Conservation (phyloP, 2,329 filamentous ascomycete species). For the Aspergillus persii region DNA sequence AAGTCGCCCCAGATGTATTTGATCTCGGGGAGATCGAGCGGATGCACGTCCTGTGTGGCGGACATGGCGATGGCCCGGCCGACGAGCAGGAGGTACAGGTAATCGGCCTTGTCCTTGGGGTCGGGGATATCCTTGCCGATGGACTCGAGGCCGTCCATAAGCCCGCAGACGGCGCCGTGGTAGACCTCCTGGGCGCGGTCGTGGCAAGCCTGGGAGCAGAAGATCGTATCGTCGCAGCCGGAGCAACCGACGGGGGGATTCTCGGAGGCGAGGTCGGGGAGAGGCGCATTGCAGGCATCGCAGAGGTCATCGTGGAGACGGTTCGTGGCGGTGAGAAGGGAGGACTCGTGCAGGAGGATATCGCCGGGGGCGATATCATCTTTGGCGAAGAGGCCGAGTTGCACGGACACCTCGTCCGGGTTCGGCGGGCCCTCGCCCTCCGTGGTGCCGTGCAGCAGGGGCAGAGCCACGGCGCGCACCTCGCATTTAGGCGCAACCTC, state of each 20-base stretch:
- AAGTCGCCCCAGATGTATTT: slow-evolving; percentile 68
- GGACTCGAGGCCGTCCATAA: slow-evolving; percentile 51
- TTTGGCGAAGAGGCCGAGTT: slow-evolving; percentile 87
- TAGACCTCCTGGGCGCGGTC: slow-evolving; percentile 56
- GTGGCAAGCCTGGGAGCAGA: slow-evolving; percentile 58
- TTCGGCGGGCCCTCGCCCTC: background rate
- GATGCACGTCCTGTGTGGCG: slow-evolving; percentile 57
- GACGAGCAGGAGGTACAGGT: slow-evolving; percentile 59
- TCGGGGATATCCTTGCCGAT: slow-evolving; percentile 58
- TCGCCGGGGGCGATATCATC: slow-evolving; percentile 76
- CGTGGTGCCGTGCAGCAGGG: slow-evolving; percentile 57
- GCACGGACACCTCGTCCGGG: slow-evolving; percentile 52
- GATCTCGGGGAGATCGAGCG: slow-evolving; percentile 58
- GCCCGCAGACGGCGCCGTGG: slow-evolving; percentile 59
- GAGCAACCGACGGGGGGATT: slow-evolving; percentile 48
- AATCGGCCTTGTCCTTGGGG: slow-evolving; percentile 57
- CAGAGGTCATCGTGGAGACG: slow-evolving; percentile 82
- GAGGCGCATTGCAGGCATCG: slow-evolving; percentile 77
- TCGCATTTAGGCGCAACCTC: slow-evolving; percentile 76
- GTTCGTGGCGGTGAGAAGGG: slow-evolving; percentile 84
- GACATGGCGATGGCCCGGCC: slow-evolving; percentile 60
- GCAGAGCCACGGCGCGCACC: slow-evolving; percentile 72
- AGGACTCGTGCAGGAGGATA: slow-evolving; percentile 75
- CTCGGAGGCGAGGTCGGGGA: slow-evolving; percentile 57
- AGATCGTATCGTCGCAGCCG: slow-evolving; percentile 58